Base-by-base conservation (phyloP, 2,329 filamentous ascomycete species). In the Pseudogymnoascus sp. region DNA sequence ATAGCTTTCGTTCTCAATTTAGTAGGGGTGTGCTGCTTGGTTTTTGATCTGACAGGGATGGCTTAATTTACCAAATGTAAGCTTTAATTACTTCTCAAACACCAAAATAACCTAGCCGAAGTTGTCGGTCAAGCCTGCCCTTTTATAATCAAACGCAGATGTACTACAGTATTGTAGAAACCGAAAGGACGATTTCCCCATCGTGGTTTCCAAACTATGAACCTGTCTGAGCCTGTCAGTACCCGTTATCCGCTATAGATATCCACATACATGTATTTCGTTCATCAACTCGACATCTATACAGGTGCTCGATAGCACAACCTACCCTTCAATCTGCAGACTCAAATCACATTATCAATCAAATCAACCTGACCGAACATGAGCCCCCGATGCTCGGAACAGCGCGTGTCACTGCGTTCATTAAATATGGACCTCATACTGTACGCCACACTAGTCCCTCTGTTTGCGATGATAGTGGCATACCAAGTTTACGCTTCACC, bases 41-140 rank as follows among this genome's bases (percentile, higher is more conserved):
- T 35, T 57, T 15, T 15, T 33, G 10, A 17, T 57, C 28, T 57
- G 28, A 28, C 50, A 57, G 50, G 28, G 50, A 57, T 57, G 50
- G 28, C 50, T 57, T 57, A 33, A 57, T 57, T 21, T 19, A 33
- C 28, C 50, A 57, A 35, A 57, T 57, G 33, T 57, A 33, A 35
- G 50, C 50, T 57, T 28, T 57, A 35, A 57, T 57, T 57, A 57
- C 11, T 57, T 35, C 28, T 33, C 50, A 57, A 57, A 57, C 50
- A 33, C 28, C 50, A 35, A 57, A 57, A 57, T 33, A 33, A 10
- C 17, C 10, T 57, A 57, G 50, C 50, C 50, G 28, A 57, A 33
- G 28, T 57, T 57, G 50, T 33, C 28, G 17, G 4, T 33, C n/a
- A 11, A 8, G 28, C 19, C 17, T n/a, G 11, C 50, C 50, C 11